Base-by-base conservation (phyloP, 176 grass and related monocot genomes). In the Rhynchospora tenuis region DNA sequence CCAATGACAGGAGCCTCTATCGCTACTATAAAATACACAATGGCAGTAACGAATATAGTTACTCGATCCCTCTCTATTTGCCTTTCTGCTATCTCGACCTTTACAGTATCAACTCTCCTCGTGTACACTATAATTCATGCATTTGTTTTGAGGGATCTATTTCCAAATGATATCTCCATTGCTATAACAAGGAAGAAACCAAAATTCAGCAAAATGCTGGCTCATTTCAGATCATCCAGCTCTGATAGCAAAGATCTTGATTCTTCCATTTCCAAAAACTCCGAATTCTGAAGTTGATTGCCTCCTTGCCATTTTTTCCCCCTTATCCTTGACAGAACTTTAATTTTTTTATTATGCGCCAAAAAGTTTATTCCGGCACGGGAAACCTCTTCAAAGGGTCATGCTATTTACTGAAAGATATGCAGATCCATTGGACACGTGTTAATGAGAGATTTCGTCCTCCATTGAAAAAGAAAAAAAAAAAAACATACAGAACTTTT, bases 121-220 rank as follows among this genome's bases (percentile, higher is more conserved):
- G 87, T 93, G 1, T 86, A 86, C 28, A 99, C 96, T 75, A 86
- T 99, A 69, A 48, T 91, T 73, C 96, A 99, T 45, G 89, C 93
- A 20, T 99, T 99, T 72, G 79, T 99, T 20, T 93, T 95, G 76
- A 82, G 44, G 55, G 89, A 95, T 79, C 89, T 99, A 71, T 99
- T 99, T 88, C 96, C 96, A 47, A 99, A 99, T 67, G 96, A 99
- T 74, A 86, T 99, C 44, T 91, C 96, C 76, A 99, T 99, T 72
- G 96, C 96, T 80, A 93, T 99, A 81, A 95, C 93, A 1, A 68
- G 82, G 29, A 90, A 67, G 31, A 91, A 85, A 69, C 88, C 91
- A 13, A 98, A 90, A 82, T 99, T 95, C 83, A 90, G 91, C 80
- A 93, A 90, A 87, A 87, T 91, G 83, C 85, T 99, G 0, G 71